Evolutionary conservation across 495 filamentous ascomycete species (phyloP).

Genomic region (Xylaria scruposa): DNA sequence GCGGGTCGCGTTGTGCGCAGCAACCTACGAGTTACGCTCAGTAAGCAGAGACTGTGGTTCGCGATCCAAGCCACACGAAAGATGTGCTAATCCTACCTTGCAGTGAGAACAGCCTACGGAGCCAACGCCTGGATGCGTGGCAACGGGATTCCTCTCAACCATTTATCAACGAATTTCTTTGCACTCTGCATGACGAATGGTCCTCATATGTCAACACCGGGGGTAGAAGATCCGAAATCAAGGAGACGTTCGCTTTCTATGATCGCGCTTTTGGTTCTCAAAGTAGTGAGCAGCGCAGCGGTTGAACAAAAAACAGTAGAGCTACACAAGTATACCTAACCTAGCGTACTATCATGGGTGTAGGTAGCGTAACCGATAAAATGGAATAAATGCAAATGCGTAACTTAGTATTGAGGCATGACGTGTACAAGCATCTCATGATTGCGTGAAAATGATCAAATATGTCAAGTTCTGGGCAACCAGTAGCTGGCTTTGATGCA

Average conservation of each 20-base stretch:
- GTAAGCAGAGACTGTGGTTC: not conserved
- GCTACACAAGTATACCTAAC: too few relatives aligned
- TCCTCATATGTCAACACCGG: not conserved
- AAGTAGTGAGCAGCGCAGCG: not conserved
- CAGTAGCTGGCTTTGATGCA: not conserved
- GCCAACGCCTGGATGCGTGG: slow-evolving; percentile 22
- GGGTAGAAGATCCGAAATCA: not conserved
- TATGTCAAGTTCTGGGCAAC: not conserved
- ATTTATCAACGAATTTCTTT: not conserved
- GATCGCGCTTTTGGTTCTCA: slow-evolving; percentile 12
- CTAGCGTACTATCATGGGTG: too few relatives aligned
- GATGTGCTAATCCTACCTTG: not conserved
- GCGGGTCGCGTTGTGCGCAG: not conserved
- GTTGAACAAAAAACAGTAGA: not conserved
- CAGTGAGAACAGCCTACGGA: slow-evolving; percentile 13
- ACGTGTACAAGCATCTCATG: not conserved
- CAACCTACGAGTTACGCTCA: not conserved
- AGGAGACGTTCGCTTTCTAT: not conserved
- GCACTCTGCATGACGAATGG: not conserved
- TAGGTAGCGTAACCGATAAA: not conserved
- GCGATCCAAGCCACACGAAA: not conserved
- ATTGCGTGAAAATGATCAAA: not conserved
- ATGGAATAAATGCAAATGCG: not conserved
- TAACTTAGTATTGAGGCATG: not conserved
- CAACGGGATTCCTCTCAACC: not conserved